These are phyloP conservation scores for Allium fistulosum DNA, from an alignment of 106 monocot species.

Conservation along the genomic window DNA sequence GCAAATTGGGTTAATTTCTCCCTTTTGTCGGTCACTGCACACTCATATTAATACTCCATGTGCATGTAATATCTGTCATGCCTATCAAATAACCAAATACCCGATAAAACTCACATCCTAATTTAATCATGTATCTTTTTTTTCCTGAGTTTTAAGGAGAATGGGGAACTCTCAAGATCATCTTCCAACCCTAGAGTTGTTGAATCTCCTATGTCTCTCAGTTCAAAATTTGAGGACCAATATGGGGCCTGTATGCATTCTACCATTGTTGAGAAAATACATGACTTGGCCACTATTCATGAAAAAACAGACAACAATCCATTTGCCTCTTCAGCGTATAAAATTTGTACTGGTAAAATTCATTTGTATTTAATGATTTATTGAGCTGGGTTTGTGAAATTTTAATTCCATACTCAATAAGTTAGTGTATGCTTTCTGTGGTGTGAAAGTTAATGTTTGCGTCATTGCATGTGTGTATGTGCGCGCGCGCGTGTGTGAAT, in stretches of 20 bases:
- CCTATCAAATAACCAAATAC: neutral
- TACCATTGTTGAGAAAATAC: slow-evolving; percentile 23
- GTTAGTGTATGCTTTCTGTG: neutral
- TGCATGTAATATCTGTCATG: neutral
- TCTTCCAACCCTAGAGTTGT: slow-evolving; percentile 14
- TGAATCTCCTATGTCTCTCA: slow-evolving; percentile 6
- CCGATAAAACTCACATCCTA: too few species aligned
- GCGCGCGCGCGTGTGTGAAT: too few species aligned
- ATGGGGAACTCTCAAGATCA: slow-evolving; percentile 18
- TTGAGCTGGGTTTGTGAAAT: neutral
- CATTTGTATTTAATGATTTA: neutral
- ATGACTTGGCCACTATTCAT: slow-evolving; percentile 18
- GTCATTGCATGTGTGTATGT: neutral
- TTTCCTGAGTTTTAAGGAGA: slow-evolving; percentile 16
- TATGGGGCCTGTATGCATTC: slow-evolving; percentile 16
- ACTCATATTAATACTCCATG: neutral
- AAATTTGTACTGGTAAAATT: slow-evolving; percentile 10
- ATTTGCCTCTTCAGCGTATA: neutral
- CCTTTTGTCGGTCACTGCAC: neutral
- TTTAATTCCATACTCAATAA: neutral
- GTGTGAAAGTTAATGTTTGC: neutral
- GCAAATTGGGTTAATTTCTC: neutral
- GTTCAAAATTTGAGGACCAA: slow-evolving; percentile 9
- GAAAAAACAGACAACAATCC: slow-evolving; percentile 7
- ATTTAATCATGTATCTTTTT: neutral